These are phyloP conservation scores for Coemansia pectinata DNA, from an alignment of 192 early-diverging fungal genomes.

Conservation along the genomic window DNA sequence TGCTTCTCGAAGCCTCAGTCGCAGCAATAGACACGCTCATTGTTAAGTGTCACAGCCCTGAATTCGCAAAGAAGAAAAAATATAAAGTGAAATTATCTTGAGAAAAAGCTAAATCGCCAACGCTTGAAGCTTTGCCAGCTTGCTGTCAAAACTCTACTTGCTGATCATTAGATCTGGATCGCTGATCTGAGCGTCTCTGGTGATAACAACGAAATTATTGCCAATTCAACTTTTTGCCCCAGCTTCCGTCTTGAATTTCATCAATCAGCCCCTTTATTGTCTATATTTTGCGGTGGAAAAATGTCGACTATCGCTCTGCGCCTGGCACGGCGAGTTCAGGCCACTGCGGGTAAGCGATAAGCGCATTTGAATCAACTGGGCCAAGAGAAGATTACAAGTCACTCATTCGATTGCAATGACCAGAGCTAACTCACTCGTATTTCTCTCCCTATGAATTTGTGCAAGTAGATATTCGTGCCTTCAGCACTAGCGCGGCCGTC, in stretches of 20 bases:
- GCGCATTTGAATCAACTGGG: not conserved
- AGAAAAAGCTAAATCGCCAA: not conserved
- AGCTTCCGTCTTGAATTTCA: not conserved
- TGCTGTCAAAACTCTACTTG: not conserved
- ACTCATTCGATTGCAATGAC: not conserved
- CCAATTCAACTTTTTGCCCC: not conserved
- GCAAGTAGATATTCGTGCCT: slow-evolving; percentile 6
- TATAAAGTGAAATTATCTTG: not conserved
- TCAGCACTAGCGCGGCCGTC: not conserved
- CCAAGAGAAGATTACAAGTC: not conserved
- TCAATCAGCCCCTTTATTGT: not conserved
- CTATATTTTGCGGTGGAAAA: not conserved
- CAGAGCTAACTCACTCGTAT: not conserved
- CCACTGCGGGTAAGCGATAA: not conserved
- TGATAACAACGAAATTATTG: not conserved
- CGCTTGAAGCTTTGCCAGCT: not conserved
- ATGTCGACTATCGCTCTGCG: slow-evolving; percentile 6
- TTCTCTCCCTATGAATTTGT: not conserved
- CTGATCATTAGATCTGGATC: not conserved
- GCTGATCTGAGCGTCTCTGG: not conserved
- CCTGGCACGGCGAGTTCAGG: slow-evolving; percentile 1
- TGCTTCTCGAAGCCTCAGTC: slow-evolving; percentile 32
- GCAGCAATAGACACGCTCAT: not conserved
- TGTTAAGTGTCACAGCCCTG: not conserved
- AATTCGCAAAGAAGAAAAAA: not conserved